phyloP scores from a whole-genome alignment of 2,329 filamentous ascomycete species.

The Pyricularia pennisetigena region DNA sequence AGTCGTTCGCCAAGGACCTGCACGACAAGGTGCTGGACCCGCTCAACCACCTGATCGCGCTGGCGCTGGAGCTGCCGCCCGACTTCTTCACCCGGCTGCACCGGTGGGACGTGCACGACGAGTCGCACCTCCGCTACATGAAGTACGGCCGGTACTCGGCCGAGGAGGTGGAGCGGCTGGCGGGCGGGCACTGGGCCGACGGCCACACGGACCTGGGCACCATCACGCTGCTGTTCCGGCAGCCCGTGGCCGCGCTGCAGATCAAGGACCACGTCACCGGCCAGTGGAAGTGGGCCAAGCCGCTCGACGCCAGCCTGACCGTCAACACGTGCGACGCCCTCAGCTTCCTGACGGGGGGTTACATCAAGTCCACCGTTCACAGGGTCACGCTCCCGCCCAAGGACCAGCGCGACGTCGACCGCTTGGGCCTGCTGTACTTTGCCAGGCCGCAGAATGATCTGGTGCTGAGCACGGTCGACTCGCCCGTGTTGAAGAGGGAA shows the following conservation, averaged over 20 bases:
- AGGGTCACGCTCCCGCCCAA: conserved; percentile 23
- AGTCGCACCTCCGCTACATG: conserved; percentile 51
- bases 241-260: conserved; percentile 42
- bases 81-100: conserved; percentile 44
- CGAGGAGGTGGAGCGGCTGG: conserved; percentile 28
- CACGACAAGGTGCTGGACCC: conserved; percentile 21
- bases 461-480: conserved; percentile 25
- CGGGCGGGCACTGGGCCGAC: conserved; percentile 22
- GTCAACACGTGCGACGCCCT: conserved; percentile 35
- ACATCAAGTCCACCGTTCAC: conserved; percentile 25
- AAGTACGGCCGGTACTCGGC: conserved; percentile 38
- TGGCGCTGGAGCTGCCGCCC: conserved; percentile 46
- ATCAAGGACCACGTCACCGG: conserved; percentile 28
- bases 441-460: conserved; percentile 32
- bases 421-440: conserved; percentile 41
- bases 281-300: conserved; percentile 33
- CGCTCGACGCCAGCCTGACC: conserved; percentile 33
- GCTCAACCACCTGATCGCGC: conserved; percentile 26
- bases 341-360: conserved; percentile 31
- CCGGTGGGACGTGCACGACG: conserved; percentile 40
- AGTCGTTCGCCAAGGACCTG: conserved; percentile 32
- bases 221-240: conserved; percentile 42
- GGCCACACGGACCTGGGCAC: conserved; percentile 44
- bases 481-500: conserved; percentile 23
- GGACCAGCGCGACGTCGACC: conserved; percentile 32